These are phyloP conservation scores for Candida ascalaphidarum DNA, from an alignment of 805 yeast species.

Conservation along the genomic window DNA sequence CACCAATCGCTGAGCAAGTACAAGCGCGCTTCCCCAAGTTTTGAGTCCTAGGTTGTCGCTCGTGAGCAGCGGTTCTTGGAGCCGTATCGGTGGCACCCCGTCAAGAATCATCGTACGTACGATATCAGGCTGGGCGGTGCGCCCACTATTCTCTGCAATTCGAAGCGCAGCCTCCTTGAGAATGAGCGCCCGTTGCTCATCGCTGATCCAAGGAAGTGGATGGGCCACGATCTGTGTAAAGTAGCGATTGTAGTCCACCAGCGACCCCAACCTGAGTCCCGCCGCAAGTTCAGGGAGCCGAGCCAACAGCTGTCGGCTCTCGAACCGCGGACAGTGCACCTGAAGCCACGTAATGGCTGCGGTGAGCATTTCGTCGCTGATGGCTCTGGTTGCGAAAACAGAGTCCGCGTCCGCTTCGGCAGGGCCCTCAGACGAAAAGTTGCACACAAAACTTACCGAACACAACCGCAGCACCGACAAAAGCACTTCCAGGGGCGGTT, in stretches of 20 bases:
- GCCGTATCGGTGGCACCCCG: conserved; percentile 14
- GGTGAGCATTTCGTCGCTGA: conserved; percentile 15
- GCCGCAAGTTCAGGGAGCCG: conserved; percentile 18
- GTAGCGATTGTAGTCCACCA: conserved; percentile 37
- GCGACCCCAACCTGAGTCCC: too few relatives aligned
- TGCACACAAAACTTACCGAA: conserved; percentile 39
- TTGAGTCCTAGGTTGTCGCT: conserved; percentile 83
- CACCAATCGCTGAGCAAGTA: conserved; percentile 51
- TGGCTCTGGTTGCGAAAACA: conserved; percentile 17
- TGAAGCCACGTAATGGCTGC: conserved; percentile 38
- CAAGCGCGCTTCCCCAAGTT: conserved; percentile 91
- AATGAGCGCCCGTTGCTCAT: conserved; percentile 30
- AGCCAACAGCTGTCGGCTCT: conserved; percentile 11
- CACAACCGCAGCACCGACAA: conserved; percentile 38
- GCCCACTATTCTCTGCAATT: conserved; percentile 75
- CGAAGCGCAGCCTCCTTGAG: conserved; percentile 52
- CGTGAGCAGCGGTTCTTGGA: conserved; percentile 81
- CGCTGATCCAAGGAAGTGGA: conserved; percentile 38
- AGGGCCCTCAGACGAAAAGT: conserved; percentile 30
- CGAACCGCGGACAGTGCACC: conserved; percentile 22
- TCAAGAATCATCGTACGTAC: conserved; percentile 44
- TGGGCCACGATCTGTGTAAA: conserved; percentile 43
- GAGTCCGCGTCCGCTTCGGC: conserved; percentile 3
- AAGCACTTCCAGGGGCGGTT: conserved; percentile 42
- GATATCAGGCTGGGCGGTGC: conserved; percentile 73